These are phyloP conservation scores for Phallus indusiatus DNA, from an alignment of 768 basidiomycete genomes.

Conservation along the genomic window DNA sequence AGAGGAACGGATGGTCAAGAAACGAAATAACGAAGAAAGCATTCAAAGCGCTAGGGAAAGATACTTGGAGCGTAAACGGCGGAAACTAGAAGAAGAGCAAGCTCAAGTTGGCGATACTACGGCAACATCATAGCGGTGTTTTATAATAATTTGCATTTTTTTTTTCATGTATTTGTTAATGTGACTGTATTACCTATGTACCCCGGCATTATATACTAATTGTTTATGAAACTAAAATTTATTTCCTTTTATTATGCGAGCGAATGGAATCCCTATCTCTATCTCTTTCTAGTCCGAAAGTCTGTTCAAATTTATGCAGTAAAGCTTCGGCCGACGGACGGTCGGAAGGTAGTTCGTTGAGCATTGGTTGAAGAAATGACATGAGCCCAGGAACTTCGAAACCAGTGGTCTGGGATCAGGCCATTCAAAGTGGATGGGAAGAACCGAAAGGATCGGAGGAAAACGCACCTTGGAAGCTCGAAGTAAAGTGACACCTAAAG, in stretches of 20 bases:
- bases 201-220: neutral
- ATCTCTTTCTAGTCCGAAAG: constrained; percentile 26
- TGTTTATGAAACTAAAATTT: neutral
- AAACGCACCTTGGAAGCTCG: constrained; percentile 51
- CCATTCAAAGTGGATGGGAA: neutral
- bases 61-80: constrained; percentile 72
- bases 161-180: neutral
- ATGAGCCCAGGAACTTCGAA: constrained; percentile 52
- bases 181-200: neutral
- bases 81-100: constrained; percentile 46
- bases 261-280: neutral
- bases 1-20: constrained; percentile 55
- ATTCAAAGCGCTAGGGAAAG: constrained; percentile 67
- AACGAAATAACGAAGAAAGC: constrained; percentile 66
- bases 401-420: constrained; percentile 37
- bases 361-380: constrained; percentile 48
- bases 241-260: neutral
- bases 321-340: constrained; percentile 44
- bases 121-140: neutral
- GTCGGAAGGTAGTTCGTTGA: constrained; percentile 38
- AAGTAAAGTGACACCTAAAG: constrained; percentile 53
- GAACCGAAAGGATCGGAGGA: neutral
- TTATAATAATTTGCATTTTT: no score
- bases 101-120: constrained; percentile 7
- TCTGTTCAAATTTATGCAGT: constrained; percentile 41